Base-by-base conservation (phyloP, 768 basidiomycete genomes). In the Kwoniella shandongensis region DNA sequence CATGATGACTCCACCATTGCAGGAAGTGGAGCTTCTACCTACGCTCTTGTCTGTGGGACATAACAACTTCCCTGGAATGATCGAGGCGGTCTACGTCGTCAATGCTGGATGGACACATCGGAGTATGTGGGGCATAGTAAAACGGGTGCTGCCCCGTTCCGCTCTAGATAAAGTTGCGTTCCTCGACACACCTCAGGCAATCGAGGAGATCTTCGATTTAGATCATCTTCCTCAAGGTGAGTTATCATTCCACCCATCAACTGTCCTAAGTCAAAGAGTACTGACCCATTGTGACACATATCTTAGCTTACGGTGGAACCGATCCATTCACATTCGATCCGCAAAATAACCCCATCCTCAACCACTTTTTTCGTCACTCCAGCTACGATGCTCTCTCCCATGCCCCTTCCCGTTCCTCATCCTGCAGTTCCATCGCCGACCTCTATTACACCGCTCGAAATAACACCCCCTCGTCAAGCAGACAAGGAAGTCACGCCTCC, bases 11-110 rank as follows among this genome's bases (percentile, higher is more conserved):
- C n/a, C 4, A 32, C 30, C 30, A 48, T 29, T 22, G 4, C 49
- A 77, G 76, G 73, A 77, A 57, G 67, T 75, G 7, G 75, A 77
- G 36, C 61, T 77, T 0, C 55, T 75, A 1, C 75, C 76, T 2
- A 69, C 68, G 13, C 57, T 77, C 1, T 39, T 72, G 0, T 59
- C 67, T 6, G 69, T 76, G 11, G 65, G 67, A 8, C 73, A 73
- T 42, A 66, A 72, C 26, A 62, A 74, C 48, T 77, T 72, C 44
- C 75, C 76, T 3, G 73, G 73, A 1, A 57, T 75, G 26, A 66
- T 75, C 54, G 63, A 67, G 17, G 47, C 62, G 6, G 69, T 73
- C 26, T 69, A 69, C 57, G 66, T 77, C 26, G 61, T 74, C 36
- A 76, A 76, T 54, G 65, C 71, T 12, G 69, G 72, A 0, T 77